These are phyloP conservation scores for Hibiscus syriacus DNA, from an alignment of 345 rosid genomes.

Conservation along the genomic window DNA sequence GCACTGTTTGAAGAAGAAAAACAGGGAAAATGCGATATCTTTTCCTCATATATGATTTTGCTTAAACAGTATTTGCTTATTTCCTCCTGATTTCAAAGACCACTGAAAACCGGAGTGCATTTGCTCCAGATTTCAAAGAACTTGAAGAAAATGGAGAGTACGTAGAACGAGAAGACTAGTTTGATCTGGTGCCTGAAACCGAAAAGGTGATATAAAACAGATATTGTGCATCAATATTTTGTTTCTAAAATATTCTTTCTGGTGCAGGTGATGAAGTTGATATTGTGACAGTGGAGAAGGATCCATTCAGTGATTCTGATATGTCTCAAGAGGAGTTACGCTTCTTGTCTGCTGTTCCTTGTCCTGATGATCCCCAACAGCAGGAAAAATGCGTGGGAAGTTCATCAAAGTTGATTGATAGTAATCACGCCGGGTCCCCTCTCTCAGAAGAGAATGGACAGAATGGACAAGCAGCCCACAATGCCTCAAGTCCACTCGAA, in stretches of 20 bases:
- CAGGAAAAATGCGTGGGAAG: constrained; percentile 54
- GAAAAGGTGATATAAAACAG: constrained; percentile 30
- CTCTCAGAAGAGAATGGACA: constrained; percentile 75
- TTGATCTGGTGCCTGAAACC: no score
- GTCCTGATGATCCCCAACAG: constrained; percentile 67
- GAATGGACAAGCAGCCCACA: constrained; percentile 63
- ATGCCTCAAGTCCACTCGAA: no score
- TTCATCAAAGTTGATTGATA: constrained; percentile 55
- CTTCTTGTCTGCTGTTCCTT: constrained; percentile 84
- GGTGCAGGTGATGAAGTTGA: constrained; percentile 87
- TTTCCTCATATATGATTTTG: no score
- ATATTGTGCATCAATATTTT: neutral
- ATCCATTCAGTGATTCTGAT: no score
- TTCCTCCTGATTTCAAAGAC: constrained; percentile 98
- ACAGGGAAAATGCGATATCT: no score
- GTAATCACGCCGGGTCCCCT: constrained; percentile 70
- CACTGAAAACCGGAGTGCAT: constrained; percentile 97
- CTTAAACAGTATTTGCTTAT: no score
- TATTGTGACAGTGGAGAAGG: no score
- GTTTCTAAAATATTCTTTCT: constrained; percentile 20
- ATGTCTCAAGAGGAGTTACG: no score
- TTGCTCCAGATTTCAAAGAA: no score
- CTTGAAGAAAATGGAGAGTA: no score
- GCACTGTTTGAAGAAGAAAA: neutral
- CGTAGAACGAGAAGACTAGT: no score